These are phyloP conservation scores for Sherardia arvensis DNA, from an alignment of 257 asterid genomes.

Conservation along the genomic window DNA sequence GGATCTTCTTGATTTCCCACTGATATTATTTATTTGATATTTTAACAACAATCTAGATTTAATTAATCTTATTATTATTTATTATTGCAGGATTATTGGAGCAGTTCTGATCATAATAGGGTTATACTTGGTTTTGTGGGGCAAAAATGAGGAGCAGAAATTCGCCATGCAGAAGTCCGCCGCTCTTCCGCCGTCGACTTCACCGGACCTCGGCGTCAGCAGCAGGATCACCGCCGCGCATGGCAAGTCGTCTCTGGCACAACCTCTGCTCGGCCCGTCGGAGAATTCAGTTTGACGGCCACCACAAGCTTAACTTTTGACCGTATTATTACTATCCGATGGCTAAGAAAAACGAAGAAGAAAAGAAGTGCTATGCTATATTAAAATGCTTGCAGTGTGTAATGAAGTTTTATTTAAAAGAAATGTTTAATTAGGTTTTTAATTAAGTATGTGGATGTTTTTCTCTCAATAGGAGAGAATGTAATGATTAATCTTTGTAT, in stretches of 20 bases:
- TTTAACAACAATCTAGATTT: too few species aligned
- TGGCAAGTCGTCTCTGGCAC: slow-evolving; percentile 68
- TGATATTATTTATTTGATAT: too few species aligned
- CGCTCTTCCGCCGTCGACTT: slow-evolving; percentile 34
- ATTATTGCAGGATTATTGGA: slow-evolving; percentile 60
- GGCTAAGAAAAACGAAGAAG: background rate
- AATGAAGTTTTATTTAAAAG: slow-evolving; percentile 13
- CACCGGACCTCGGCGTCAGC: slow-evolving; percentile 43
- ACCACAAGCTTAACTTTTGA: slow-evolving; percentile 17
- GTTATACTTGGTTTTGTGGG: slow-evolving; percentile 88
- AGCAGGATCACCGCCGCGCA: slow-evolving; percentile 25
- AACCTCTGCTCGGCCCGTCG: slow-evolving; percentile 73
- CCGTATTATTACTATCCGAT: slow-evolving; percentile 16
- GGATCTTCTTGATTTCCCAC: too few species aligned
- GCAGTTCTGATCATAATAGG: slow-evolving; percentile 80
- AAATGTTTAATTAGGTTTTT: slow-evolving; percentile 5
- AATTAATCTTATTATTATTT: too few species aligned
- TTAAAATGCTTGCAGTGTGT: slow-evolving; percentile 45
- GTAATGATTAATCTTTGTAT: slow-evolving; percentile 44
- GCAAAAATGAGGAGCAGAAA: slow-evolving; percentile 78
- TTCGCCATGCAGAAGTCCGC: slow-evolving; percentile 29
- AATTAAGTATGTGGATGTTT: slow-evolving; percentile 2
- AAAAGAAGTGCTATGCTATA: slow-evolving; percentile 18
- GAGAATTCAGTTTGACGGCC: slow-evolving; percentile 48
- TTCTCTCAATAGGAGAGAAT: slow-evolving; percentile 26